Conservation (phyloP, 2,329 filamentous ascomycete species). For the Ophiocordyceps camponoti-saundersi region DNA sequence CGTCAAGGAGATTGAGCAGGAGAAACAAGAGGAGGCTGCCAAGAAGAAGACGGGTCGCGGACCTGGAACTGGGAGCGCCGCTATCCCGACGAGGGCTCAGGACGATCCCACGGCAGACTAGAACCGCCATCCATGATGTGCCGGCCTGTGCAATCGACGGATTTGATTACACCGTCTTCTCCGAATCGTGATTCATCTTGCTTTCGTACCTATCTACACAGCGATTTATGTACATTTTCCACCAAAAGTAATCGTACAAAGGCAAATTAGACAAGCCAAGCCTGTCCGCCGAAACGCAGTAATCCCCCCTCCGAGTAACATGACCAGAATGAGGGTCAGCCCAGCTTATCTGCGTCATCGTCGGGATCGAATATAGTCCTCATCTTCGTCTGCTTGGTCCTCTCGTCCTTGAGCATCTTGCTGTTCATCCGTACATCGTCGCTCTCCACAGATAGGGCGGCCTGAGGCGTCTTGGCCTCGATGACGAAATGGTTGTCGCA, state of each 20-base stretch:
- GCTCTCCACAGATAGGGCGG: conserved; percentile 72
- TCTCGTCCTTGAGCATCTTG: conserved; percentile 85
- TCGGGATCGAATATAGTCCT: conserved; percentile 62
- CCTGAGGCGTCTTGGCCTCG: conserved; percentile 71
- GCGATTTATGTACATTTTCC: conserved; percentile 6
- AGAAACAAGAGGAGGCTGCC: conserved; percentile 96
- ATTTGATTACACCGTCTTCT: conserved; percentile 9
- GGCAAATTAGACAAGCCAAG: conserved; percentile 3
- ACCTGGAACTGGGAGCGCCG: conserved; percentile 50
- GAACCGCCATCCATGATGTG: neutral
- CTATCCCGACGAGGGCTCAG: conserved; percentile 53
- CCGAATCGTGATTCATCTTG: conserved; percentile 8
- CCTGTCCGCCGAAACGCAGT: conserved; percentile 13
- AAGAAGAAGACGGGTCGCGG: conserved; percentile 83
- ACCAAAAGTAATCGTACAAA: neutral
- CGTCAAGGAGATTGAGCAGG: conserved; percentile 96
- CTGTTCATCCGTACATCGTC: conserved; percentile 76
- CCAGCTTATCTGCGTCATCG: conserved; percentile 57
- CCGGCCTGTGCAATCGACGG: conserved; percentile 8
- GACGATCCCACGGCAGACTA: conserved; percentile 22
- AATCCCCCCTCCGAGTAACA: conserved; percentile 3
- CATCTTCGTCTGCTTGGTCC: conserved; percentile 42
- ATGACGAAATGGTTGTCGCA: conserved; percentile 98
- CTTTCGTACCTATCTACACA: conserved; percentile 15
- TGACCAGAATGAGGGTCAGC: conserved; percentile 35